These are phyloP conservation scores for Daldinia decipiens DNA, from an alignment of 495 filamentous ascomycete genomes.

Conservation along the genomic window DNA sequence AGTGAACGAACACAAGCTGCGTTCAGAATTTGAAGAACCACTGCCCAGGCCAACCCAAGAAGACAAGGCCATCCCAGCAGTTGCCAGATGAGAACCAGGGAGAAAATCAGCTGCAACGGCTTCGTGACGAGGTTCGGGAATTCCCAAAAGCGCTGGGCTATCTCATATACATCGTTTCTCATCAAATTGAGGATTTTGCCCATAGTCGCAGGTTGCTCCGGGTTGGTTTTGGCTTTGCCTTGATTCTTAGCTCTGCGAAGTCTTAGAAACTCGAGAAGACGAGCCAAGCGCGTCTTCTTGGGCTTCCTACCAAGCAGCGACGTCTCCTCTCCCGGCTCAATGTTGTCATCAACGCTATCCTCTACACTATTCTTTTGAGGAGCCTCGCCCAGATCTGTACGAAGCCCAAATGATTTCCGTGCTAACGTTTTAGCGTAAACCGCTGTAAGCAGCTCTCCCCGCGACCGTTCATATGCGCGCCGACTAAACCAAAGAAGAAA, in stretches of 20 bases:
- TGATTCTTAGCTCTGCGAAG: slow-evolving; percentile 18
- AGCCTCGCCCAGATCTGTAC: slow-evolving; percentile 30
- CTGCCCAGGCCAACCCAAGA: slow-evolving; percentile 71
- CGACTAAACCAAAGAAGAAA: slow-evolving; percentile 79
- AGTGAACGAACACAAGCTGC: slow-evolving; percentile 68
- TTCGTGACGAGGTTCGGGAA: slow-evolving; percentile 72
- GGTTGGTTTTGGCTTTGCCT: slow-evolving; percentile 13
- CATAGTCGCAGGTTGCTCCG: slow-evolving; percentile 72
- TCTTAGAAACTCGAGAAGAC: slow-evolving; percentile 35
- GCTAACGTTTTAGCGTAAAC: slow-evolving; percentile 85
- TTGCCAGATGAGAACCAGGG: slow-evolving; percentile 74
- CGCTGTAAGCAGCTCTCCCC: slow-evolving; percentile 89
- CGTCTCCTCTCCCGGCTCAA: slow-evolving; percentile 21
- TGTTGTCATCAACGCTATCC: slow-evolving; percentile 28
- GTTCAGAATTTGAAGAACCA: slow-evolving; percentile 73
- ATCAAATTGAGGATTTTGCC: slow-evolving; percentile 87
- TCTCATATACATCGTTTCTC: slow-evolving; percentile 81
- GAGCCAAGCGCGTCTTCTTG: slow-evolving; percentile 30
- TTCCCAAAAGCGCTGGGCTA: slow-evolving; percentile 86
- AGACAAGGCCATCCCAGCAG: slow-evolving; percentile 84
- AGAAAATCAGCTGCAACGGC: slow-evolving; percentile 74
- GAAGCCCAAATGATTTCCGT: slow-evolving; percentile 69
- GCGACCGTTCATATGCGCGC: slow-evolving; percentile 78
- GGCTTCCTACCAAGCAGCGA: slow-evolving; percentile 34
- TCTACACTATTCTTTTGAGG: slow-evolving; percentile 46